phyloP scores from a whole-genome alignment of 169 alveolate species.

The Plasmodium sp. region DNA sequence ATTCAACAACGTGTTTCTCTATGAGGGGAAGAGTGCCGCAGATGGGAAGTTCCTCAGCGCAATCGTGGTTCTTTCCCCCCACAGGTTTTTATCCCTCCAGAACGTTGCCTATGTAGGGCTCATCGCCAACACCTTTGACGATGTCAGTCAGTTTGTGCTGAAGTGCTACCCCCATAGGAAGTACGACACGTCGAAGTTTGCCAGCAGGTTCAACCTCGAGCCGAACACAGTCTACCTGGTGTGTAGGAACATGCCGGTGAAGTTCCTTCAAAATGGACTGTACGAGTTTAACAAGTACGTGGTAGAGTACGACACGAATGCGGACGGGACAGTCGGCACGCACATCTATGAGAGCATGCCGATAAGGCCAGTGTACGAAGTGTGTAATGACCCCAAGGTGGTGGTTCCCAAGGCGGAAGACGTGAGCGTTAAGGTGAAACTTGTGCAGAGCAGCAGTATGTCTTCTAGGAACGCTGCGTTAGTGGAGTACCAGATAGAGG shows the following conservation, averaged over 20 bases:
- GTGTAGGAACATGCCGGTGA: conserved; percentile 9
- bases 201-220: conserved; percentile 11
- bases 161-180: conserved; percentile 41
- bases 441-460: neutral
- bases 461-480: neutral
- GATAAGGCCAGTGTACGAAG: conserved; percentile 36
- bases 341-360: conserved; percentile 38
- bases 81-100: neutral
- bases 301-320: neutral
- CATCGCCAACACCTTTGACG: conserved; percentile 39
- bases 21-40: conserved; percentile 7
- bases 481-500: neutral
- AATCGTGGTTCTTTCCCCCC: conserved; percentile 32
- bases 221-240: conserved; percentile 22
- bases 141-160: neutral
- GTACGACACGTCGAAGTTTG: conserved; percentile 8
- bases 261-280: conserved; percentile 3
- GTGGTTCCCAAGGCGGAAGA: neutral
- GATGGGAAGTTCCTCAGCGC: conserved; percentile 17
- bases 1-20: conserved; percentile 47
- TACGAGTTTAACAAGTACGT: conserved; percentile 53
- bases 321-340: neutral
- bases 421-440: neutral
- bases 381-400: neutral
- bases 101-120: conserved; percentile 1